These are phyloP conservation scores for Tetrapyrgos nigripes DNA, from an alignment of 1,284 basidiomycete species.

Conservation along the genomic window DNA sequence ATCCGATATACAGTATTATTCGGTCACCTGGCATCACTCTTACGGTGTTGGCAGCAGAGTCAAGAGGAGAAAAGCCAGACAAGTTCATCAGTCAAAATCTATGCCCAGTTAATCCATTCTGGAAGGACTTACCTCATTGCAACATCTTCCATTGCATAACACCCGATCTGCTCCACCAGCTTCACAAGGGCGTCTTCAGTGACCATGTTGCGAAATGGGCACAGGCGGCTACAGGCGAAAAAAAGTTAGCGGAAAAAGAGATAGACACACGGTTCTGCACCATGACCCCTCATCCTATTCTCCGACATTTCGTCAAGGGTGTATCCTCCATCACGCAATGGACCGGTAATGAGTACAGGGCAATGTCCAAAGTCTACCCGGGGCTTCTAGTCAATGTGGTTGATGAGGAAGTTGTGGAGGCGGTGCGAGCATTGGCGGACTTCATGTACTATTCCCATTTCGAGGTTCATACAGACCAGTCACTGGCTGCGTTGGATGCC, in stretches of 20 bases:
- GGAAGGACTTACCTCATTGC: too few relatives aligned
- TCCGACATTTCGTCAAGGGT: slow-evolving; percentile 17
- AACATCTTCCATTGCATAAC: too few relatives aligned
- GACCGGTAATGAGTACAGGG: too few relatives aligned
- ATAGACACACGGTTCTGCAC: slow-evolving; percentile 7
- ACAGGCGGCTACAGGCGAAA: too few relatives aligned
- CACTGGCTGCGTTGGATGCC: slow-evolving; percentile 12
- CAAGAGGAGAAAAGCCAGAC: background rate
- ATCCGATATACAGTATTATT: background rate
- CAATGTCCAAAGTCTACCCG: too few relatives aligned
- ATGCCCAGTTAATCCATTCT: slow-evolving; percentile 8
- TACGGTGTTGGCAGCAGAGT: background rate
- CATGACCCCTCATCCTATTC: slow-evolving; percentile 14
- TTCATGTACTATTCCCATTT: slow-evolving; percentile 28
- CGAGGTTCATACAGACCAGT: slow-evolving; percentile 16
- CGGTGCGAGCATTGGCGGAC: slow-evolving; percentile 19
- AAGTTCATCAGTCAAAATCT: background rate
- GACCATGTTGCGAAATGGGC: too few relatives aligned
- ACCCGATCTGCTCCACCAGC: too few relatives aligned
- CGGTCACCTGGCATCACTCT: background rate
- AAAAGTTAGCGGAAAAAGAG: slow-evolving; percentile 12
- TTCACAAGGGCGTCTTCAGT: too few relatives aligned
- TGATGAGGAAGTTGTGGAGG: slow-evolving; percentile 6
- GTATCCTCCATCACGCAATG: too few relatives aligned
- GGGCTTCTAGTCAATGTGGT: slow-evolving; percentile 14